A percentile compares a stretch with the other conserved stretches of the same genome.
These are phyloP conservation scores for Ochromonas danica DNA, from an alignment of 108 stramenopile species.

Conservation along the genomic window DNA sequence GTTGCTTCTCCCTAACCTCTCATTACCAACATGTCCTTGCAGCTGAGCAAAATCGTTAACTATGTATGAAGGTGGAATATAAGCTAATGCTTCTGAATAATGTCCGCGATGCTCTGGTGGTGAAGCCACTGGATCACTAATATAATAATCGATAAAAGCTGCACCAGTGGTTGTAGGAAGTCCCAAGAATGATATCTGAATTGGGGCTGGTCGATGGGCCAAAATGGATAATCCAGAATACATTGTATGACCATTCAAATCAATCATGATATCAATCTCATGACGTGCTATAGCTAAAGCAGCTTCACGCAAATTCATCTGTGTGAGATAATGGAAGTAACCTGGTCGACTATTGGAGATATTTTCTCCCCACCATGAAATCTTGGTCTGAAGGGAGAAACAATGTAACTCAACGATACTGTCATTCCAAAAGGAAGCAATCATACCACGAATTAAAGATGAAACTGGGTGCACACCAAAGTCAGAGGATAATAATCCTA, in stretches of 20 bases:
- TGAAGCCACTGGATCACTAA: not conserved
- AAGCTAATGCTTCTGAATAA: not conserved
- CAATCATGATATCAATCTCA: constrained; percentile 27
- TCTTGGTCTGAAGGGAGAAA: constrained; percentile 4
- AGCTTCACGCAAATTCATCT: constrained; percentile 11
- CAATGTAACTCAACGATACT: constrained; percentile 5
- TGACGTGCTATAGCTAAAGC: not conserved
- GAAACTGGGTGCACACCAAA: constrained; percentile 41
- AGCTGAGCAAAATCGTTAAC: constrained; percentile 26
- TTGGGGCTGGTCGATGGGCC: not conserved
- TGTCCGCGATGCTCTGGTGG: constrained; percentile 7
- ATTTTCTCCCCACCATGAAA: constrained; percentile 29
- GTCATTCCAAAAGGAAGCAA: not conserved
- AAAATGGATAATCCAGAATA: constrained; percentile 10
- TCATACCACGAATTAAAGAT: not conserved
- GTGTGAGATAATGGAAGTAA: not conserved
- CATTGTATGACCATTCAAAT: constrained; percentile 37
- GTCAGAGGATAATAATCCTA: constrained; percentile 36
- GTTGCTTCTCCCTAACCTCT: not conserved
- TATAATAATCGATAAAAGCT: constrained; percentile 29
- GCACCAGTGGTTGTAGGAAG: constrained; percentile 13
- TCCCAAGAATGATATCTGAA: constrained; percentile 25
- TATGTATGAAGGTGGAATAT: not conserved
- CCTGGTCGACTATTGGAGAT: not conserved
- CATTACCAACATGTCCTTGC: not conserved